Evolutionary conservation across 2,329 filamentous ascomycete species (phyloP).

Genomic region (Cadophora sp.): DNA sequence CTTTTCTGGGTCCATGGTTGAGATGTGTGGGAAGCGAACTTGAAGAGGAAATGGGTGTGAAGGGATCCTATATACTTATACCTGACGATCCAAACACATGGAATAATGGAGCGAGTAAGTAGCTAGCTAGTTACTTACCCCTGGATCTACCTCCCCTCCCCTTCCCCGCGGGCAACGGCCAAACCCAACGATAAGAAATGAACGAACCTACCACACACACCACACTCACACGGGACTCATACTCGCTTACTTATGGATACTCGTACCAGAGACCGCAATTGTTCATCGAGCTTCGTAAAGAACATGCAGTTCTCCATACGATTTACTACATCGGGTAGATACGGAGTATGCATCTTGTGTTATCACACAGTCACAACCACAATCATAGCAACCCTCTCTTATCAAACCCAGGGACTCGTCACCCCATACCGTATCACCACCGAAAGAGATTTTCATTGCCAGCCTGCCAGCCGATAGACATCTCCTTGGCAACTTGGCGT

Average conservation of each 20-base stretch:
- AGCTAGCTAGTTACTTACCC: not conserved
- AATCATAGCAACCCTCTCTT: too few relatives aligned
- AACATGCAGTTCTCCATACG: not conserved
- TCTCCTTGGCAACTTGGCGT: not conserved
- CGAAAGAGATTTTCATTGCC: not conserved
- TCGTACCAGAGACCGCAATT: not conserved
- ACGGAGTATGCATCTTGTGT: not conserved
- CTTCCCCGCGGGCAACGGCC: constrained; percentile 1
- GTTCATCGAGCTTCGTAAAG: not conserved
- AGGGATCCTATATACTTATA: constrained; percentile 2
- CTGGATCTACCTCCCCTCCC: not conserved
- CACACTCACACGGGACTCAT: too few relatives aligned
- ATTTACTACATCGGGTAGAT: constrained; percentile 11
- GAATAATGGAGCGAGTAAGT: not conserved
- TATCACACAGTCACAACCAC: not conserved
- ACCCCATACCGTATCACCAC: not conserved
- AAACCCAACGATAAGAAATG: constrained; percentile 7
- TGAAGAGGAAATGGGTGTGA: not conserved
- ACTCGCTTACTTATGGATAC: not conserved
- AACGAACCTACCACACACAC: not conserved
- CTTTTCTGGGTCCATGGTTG: constrained; percentile 21
- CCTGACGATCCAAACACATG: not conserved
- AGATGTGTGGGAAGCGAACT: not conserved
- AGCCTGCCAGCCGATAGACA: too few relatives aligned
- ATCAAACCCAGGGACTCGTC: not conserved